phyloP scores from a whole-genome alignment of 2,329 filamentous ascomycete species.

The Anthostomella pinea region DNA sequence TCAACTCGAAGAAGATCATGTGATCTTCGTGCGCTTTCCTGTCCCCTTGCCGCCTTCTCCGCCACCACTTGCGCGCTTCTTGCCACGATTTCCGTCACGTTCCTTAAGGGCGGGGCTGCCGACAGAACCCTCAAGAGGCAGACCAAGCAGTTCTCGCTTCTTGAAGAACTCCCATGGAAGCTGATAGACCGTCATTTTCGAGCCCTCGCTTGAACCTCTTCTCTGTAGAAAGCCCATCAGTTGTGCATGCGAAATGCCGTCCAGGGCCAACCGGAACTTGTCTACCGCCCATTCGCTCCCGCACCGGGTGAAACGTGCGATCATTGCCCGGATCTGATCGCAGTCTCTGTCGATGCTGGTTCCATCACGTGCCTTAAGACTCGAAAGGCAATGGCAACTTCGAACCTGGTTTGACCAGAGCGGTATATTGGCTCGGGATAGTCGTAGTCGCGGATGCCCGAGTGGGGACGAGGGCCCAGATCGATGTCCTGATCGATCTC shows the following conservation, averaged over 20 bases:
- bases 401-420: conserved; percentile 6
- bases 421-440: background rate
- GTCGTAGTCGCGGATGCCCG: conserved; percentile 2
- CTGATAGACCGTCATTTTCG: background rate
- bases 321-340: conserved; percentile 16
- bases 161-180: conserved; percentile 17
- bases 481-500: conserved; percentile 7
- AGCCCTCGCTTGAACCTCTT: conserved; percentile 6
- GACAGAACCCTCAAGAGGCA: background rate
- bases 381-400: too few species aligned
- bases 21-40: too few species aligned
- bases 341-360: conserved; percentile 13
- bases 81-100: too few species aligned
- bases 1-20: too few species aligned
- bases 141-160: conserved; percentile 12
- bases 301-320: conserved; percentile 6
- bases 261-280: conserved; percentile 8
- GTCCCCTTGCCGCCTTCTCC: too few species aligned
- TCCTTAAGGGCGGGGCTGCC: too few species aligned
- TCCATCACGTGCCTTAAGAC: background rate
- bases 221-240: conserved; percentile 8
- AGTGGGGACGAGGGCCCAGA: conserved; percentile 9
- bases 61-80: too few species aligned
- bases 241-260: background rate
- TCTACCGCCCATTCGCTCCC: conserved; percentile 8